Percentiles rank a stretch among this genome's conserved stretches.
Conservation (phyloP, 306 rosid species). For the Macrotyloma uniflorum region DNA sequence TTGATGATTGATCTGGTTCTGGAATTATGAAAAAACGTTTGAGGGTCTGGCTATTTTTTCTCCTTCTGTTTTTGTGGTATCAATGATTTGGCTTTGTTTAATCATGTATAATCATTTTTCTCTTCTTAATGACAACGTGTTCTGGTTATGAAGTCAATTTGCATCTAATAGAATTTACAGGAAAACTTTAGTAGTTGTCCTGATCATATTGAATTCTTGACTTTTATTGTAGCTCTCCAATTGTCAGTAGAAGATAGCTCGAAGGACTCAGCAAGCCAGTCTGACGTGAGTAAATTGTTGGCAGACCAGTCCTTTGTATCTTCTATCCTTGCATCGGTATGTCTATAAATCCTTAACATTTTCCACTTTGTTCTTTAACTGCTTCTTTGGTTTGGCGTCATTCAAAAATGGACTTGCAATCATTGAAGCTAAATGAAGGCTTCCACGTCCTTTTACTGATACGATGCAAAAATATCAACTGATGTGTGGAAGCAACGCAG, state of each 20-base stretch:
- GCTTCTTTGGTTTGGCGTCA: neutral
- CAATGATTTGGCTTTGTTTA: neutral
- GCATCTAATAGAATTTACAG: slow-evolving; percentile 7
- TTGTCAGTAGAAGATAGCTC: slow-evolving; percentile 75
- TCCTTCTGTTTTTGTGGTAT: neutral
- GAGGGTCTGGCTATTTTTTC: neutral
- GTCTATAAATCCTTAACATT: slow-evolving; percentile 36
- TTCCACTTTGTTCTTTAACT: neutral
- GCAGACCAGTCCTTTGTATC: slow-evolving; percentile 97
- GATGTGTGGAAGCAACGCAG: neutral
- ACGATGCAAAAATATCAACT: too few relatives aligned
- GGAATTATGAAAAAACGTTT: neutral
- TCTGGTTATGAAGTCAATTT: slow-evolving; percentile 10
- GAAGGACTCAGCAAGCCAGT: slow-evolving; percentile 67
- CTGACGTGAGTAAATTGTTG: slow-evolving; percentile 84
- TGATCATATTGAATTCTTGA: slow-evolving; percentile 20
- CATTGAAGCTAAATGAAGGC: neutral
- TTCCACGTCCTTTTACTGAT: neutral
- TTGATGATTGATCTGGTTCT: slow-evolving; percentile 25
- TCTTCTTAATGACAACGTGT: neutral
- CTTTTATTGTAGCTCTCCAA: slow-evolving; percentile 73
- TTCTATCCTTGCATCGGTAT: slow-evolving; percentile 88
- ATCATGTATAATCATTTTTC: neutral
- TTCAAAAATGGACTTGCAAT: too few relatives aligned
- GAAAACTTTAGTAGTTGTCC: neutral